Percentiles rank a stretch among this genome's conserved stretches.
phyloP scores from a whole-genome alignment of 441 rosid species.

The Geranium incanum region DNA sequence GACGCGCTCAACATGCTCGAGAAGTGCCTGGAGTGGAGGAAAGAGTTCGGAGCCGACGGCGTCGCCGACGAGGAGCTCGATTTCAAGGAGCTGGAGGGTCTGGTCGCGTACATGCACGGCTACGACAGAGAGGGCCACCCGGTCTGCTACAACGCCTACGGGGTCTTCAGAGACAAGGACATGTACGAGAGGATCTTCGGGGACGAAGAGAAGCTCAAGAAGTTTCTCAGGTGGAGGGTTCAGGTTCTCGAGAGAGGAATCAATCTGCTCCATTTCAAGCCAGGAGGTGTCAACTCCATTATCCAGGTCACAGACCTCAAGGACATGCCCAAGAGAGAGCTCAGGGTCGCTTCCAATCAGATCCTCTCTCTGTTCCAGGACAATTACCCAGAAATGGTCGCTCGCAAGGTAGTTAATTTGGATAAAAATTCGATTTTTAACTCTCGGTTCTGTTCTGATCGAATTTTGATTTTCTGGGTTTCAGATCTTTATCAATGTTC shows the following conservation, averaged over 20 bases:
- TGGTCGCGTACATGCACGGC: conserved; percentile 82
- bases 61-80: conserved; percentile 67
- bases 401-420: conserved; percentile 56
- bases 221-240: conserved; percentile 83
- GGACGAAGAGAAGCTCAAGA: conserved; percentile 69
- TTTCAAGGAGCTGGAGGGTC: conserved; percentile 75
- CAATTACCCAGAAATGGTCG: conserved; percentile 98
- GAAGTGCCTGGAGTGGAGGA: conserved; percentile 72
- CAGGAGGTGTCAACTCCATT: conserved; percentile 81
- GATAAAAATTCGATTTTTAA: too few relatives aligned
- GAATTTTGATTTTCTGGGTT: neutral
- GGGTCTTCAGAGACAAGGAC: conserved; percentile 65
- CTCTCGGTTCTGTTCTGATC: neutral
- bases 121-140: conserved; percentile 80
- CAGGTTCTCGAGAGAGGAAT: conserved; percentile 88
- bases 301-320: conserved; percentile 93
- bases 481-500: conserved; percentile 90
- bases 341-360: conserved; percentile 74
- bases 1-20: conserved; percentile 67
- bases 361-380: conserved; percentile 86
- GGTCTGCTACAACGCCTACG: conserved; percentile 89
- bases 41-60: conserved; percentile 59
- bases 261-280: conserved; percentile 61
- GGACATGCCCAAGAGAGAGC: conserved; percentile 92
- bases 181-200: conserved; percentile 81